A percentile compares a stretch with the other conserved stretches of the same genome.
phyloP scores from a whole-genome alignment of 1,284 basidiomycete genomes.

The Peniophora sp. region DNA sequence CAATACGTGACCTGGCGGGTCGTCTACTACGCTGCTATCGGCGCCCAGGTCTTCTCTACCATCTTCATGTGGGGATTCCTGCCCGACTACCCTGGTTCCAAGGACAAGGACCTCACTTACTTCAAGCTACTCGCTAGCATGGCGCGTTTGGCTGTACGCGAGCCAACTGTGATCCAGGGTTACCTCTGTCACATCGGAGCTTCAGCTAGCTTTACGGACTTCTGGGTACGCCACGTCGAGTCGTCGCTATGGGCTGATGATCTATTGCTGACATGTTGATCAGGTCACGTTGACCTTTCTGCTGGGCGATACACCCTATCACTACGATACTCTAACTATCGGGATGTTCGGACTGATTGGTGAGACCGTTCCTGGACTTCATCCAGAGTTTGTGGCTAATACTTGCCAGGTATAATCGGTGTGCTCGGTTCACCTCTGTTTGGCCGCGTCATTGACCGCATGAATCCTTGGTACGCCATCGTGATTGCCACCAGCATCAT shows the following conservation, averaged over 20 bases:
- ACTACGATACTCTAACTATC: background rate
- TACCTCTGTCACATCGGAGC: slow-evolving; percentile 32
- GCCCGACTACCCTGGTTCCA: slow-evolving; percentile 44
- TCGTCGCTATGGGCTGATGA: too few relatives aligned
- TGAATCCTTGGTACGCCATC: slow-evolving; percentile 43
- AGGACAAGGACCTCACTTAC: slow-evolving; percentile 33
- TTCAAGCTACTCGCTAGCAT: slow-evolving; percentile 36
- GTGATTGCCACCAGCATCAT: slow-evolving; percentile 28
- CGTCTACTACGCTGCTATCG: slow-evolving; percentile 39
- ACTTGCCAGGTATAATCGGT: slow-evolving; percentile 42
- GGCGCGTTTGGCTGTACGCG: slow-evolving; percentile 36
- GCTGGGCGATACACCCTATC: background rate
- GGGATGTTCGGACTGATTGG: background rate
- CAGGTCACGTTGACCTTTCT: slow-evolving; percentile 7
- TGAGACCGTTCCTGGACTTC: slow-evolving; percentile 26
- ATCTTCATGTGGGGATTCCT: slow-evolving; percentile 32
- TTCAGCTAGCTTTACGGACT: slow-evolving; percentile 31
- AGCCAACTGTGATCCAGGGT: slow-evolving; percentile 41
- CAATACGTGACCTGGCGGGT: slow-evolving; percentile 38
- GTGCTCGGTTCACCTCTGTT: slow-evolving; percentile 40
- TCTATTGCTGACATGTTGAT: too few relatives aligned
- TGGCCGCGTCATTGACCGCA: slow-evolving; percentile 40
- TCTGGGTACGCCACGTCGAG: slow-evolving; percentile 24
- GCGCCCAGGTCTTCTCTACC: slow-evolving; percentile 27
- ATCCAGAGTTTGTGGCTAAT: slow-evolving; percentile 36